Evolutionary conservation across 1,284 basidiomycete species (phyloP), one percentile per base, ranked within the genome.

Genomic region (Sanghuangporus sanghuang): DNA sequence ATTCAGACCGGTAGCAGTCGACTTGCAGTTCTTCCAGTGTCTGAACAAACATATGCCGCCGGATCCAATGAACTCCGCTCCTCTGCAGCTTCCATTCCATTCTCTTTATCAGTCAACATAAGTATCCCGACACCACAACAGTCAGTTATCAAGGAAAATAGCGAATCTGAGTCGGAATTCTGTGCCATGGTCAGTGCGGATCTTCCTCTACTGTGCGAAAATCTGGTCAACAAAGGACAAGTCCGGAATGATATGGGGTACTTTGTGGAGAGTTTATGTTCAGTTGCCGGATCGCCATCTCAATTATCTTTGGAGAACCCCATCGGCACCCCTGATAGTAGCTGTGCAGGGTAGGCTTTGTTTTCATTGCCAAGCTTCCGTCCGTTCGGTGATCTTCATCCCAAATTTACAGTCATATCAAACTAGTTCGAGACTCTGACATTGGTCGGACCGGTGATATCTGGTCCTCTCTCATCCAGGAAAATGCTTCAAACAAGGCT

Each of bases 381-480:
- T 35, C 18, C 21, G 9, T 18, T 40, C 32, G 35, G 27, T 39
- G 11, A 46, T n/a, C 44, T 6, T 48, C 35, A 18, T 49, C 46
- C 36, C 16, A 7, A 32, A 18, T 8, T n/a, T 44, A 27, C 9
- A 32, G 2, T 32, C 27, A 14, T 46, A 39, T 2, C 18, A 7
- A 9, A 39, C 14, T 46, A 35, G 18, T 18, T 3, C 11, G 11
- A 35, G 5, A 57, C 16, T 44, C 49, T 21, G 14, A 36, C 7
- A 40, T 36, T 6, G 16, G 23, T 27, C 36, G 21, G 14, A 35
- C 18, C 16, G 6, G n/a, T 16, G 38, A 62, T 36, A 62, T 62
- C 23, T 62, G 60, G 60, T 35, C 42, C 14, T 48, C 14, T 27
- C 60, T 62, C 32, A 44, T 49, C n/a, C 52, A 38, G 52, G 12